These are phyloP conservation scores for Cytospora leucostoma DNA, from an alignment of 2,329 filamentous ascomycete genomes.

Conservation along the genomic window DNA sequence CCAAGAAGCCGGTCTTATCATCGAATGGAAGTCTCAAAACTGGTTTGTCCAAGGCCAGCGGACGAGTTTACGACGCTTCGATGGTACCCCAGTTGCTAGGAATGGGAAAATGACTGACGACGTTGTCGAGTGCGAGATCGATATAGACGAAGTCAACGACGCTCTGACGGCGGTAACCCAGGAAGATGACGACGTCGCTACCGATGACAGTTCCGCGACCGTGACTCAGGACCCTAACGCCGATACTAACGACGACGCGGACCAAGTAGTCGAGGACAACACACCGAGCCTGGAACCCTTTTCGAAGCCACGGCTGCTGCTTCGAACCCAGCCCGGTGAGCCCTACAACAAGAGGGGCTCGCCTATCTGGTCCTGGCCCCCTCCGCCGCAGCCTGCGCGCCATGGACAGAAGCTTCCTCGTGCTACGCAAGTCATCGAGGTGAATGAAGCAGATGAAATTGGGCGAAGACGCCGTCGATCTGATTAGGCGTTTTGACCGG, in stretches of 20 bases:
- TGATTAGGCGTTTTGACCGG: too few species aligned
- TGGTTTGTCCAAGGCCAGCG: constrained; percentile 1
- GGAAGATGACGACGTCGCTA: neutral
- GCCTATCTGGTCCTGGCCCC: neutral
- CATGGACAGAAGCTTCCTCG: too few species aligned
- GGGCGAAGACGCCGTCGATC: too few species aligned
- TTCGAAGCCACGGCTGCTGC: neutral
- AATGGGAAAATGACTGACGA: neutral
- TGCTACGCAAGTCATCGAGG: too few species aligned
- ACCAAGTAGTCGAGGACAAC: neutral
- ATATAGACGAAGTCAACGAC: neutral
- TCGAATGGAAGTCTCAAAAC: neutral
- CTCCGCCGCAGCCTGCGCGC: too few species aligned
- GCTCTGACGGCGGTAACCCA: too few species aligned
- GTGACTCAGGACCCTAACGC: neutral
- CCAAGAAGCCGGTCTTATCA: neutral
- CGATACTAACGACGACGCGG: neutral
- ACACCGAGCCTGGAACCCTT: too few species aligned
- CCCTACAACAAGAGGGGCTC: neutral
- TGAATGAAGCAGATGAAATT: too few species aligned
- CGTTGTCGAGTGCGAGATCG: neutral
- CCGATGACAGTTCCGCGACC: neutral
- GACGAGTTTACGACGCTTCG: neutral
- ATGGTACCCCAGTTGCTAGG: neutral
- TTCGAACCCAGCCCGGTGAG: neutral